phyloP scores from a whole-genome alignment of 768 basidiomycete species.

The Kwoniella sp. region DNA sequence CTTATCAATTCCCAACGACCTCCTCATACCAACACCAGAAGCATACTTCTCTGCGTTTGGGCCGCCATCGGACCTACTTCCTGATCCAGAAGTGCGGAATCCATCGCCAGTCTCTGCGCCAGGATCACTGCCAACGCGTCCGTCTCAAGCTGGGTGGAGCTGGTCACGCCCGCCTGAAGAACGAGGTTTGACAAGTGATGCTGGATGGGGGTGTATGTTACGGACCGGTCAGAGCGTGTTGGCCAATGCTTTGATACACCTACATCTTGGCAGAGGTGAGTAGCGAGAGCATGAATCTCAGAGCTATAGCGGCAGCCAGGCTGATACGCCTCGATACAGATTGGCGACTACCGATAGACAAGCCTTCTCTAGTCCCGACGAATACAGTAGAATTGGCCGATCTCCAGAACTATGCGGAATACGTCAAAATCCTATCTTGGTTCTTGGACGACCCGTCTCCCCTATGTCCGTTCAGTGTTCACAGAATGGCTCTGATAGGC shows the following conservation, averaged over 20 bases:
- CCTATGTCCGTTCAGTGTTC: constrained; percentile 87
- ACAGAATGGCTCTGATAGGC: constrained; percentile 92
- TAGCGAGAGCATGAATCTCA: constrained; percentile 5
- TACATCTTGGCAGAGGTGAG: constrained; percentile 75
- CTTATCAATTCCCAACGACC: constrained; percentile 47
- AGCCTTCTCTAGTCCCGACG: constrained; percentile 60
- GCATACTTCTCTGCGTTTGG: constrained; percentile 47
- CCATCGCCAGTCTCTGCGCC: neutral
- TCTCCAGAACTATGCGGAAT: constrained; percentile 69
- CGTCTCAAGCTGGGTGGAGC: constrained; percentile 40
- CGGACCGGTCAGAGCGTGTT: constrained; percentile 81
- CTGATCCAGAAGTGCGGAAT: constrained; percentile 4
- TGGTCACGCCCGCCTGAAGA: constrained; percentile 59
- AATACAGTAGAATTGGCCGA: constrained; percentile 16
- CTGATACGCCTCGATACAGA: constrained; percentile 60
- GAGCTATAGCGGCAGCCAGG: neutral
- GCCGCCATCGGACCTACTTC: constrained; percentile 25
- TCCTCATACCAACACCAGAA: constrained; percentile 44
- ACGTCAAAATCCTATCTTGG: constrained; percentile 90
- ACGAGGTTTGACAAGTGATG: constrained; percentile 79
- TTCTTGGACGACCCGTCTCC: constrained; percentile 88
- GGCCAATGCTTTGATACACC: constrained; percentile 74
- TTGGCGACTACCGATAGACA: constrained; percentile 75
- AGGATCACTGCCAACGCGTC: constrained; percentile 19
- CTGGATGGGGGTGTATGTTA: constrained; percentile 92